A percentile compares a stretch with the other conserved stretches of the same genome.
phyloP scores from a whole-genome alignment of 305 asterid species.

The Caryopteris hybrid region DNA sequence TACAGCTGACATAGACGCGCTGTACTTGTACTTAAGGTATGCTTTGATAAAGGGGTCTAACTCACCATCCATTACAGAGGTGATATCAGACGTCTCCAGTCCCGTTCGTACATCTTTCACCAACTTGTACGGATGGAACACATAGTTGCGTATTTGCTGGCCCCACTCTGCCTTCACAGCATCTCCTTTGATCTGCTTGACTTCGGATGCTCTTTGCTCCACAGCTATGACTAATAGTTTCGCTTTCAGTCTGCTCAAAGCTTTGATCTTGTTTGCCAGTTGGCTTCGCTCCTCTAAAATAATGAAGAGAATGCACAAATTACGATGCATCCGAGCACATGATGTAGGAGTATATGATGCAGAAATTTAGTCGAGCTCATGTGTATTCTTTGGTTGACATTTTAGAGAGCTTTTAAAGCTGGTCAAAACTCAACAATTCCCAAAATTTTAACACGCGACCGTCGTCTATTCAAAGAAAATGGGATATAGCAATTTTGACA shows the following conservation, averaged over 20 bases:
- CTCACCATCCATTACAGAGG: constrained; percentile 82
- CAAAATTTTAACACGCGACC: too few relatives aligned
- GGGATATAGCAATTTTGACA: too few relatives aligned
- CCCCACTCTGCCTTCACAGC: constrained; percentile 98
- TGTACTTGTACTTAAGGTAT: constrained; percentile 78
- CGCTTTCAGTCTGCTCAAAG: constrained; percentile 83
- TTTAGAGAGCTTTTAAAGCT: too few relatives aligned
- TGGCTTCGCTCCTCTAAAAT: constrained; percentile 72
- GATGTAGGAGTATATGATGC: too few relatives aligned
- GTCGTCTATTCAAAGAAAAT: too few relatives aligned
- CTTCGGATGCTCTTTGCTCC: constrained; percentile 94
- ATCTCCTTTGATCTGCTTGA: constrained; percentile 95
- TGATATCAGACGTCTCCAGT: constrained; percentile 68
- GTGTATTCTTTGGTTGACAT: too few relatives aligned
- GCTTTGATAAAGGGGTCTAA: constrained; percentile 85
- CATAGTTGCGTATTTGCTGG: constrained; percentile 95
- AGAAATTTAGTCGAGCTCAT: too few relatives aligned
- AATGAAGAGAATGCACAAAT: too few relatives aligned
- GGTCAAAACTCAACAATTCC: too few relatives aligned
- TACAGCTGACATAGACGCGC: constrained; percentile 29
- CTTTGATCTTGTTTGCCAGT: constrained; percentile 86
- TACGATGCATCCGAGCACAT: too few relatives aligned
- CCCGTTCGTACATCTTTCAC: constrained; percentile 93
- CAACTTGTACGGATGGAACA: constrained; percentile 90
- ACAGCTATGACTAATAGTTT: constrained; percentile 76